A percentile compares a stretch with the other conserved stretches of the same genome.
These are phyloP conservation scores for Phytophthora brassicae DNA, from an alignment of 352 stramenopile species.

Conservation along the genomic window DNA sequence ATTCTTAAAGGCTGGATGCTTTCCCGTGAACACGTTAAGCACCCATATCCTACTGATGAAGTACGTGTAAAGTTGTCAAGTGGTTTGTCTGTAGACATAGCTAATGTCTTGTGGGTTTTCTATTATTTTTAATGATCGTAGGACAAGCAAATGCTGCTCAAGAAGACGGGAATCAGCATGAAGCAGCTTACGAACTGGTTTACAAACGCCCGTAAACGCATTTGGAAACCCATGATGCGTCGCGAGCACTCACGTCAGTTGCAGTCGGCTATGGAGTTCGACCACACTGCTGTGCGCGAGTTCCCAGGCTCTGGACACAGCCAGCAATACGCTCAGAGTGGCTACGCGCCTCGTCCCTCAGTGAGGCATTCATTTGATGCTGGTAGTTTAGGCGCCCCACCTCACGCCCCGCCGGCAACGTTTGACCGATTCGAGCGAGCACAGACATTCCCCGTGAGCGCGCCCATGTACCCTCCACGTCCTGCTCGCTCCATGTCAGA, in stretches of 20 bases:
- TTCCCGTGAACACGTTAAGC: conserved; percentile 86
- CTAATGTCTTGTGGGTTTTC: conserved; percentile 1
- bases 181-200: conserved; percentile 93
- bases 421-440: conserved; percentile 38
- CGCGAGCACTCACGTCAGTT: conserved; percentile 80
- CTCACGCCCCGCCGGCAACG: conserved; percentile 17
- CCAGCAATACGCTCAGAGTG: conserved; percentile 32
- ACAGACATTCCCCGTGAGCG: conserved; percentile 27
- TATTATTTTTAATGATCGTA: conserved; percentile 21
- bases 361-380: conserved; percentile 75
- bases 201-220: conserved; percentile 87
- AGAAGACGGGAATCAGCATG: conserved; percentile 90
- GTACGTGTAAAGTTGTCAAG: conserved; percentile 25
- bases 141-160: conserved; percentile 90
- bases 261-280: conserved; percentile 72
- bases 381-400: conserved; percentile 48
- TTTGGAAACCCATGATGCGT: conserved; percentile 91
- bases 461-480: conserved; percentile 44
- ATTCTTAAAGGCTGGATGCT: conserved; percentile 91
- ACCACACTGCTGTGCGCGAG: conserved; percentile 48
- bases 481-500: conserved; percentile 71
- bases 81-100: conserved; percentile 9
- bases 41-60: conserved; percentile 89
- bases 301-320: conserved; percentile 37
- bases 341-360: conserved; percentile 44